phyloP scores from a whole-genome alignment of 2,329 filamentous ascomycete genomes.

The Alternaria dauci region DNA sequence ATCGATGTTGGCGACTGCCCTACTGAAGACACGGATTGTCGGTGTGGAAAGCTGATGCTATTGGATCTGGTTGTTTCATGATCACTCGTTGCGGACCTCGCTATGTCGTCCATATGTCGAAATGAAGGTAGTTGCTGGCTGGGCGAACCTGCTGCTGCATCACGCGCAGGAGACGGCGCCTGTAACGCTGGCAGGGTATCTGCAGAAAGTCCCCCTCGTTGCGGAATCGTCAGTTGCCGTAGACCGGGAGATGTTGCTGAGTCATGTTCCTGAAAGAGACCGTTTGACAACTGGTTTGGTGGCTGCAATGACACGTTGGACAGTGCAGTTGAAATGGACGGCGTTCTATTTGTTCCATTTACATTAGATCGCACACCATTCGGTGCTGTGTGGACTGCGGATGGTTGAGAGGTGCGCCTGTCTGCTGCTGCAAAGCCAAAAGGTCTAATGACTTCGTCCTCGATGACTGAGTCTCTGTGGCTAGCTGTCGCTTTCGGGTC shows the following conservation, averaged over 20 bases:
- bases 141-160: constrained; percentile 39
- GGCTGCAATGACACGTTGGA: constrained; percentile 19
- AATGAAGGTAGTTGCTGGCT: constrained; percentile 47
- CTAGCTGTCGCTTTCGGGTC: constrained; percentile 20
- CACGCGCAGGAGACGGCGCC: constrained; percentile 41
- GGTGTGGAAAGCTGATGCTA: constrained; percentile 40
- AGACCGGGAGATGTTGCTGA: constrained; percentile 42
- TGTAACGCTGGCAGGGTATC: constrained; percentile 50
- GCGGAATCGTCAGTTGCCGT: constrained; percentile 44
- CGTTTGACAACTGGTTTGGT: constrained; percentile 31
- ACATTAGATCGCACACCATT: constrained; percentile 16
- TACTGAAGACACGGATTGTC: constrained; percentile 49
- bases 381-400: constrained; percentile 2
- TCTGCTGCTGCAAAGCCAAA: constrained; percentile 14
- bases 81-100: constrained; percentile 44
- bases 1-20: constrained; percentile 48
- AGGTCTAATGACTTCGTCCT: constrained; percentile 21
- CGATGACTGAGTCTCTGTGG: constrained; percentile 29
- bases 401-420: constrained; percentile 25
- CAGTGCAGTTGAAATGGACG: constrained; percentile 17
- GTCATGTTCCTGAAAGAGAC: constrained; percentile 30
- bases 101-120: constrained; percentile 45
- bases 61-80: constrained; percentile 40
- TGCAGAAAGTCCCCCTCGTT: constrained; percentile 34
- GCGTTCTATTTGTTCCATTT: constrained; percentile 10